Percentiles rank a stretch among this genome's conserved stretches.
Evolutionary conservation across 129 eudicot genomes (phyloP).

Genomic region (Daucus carota): DH1_v3.0 NC_030387.2:39657501-39658000

Average conservation of each 20-base stretch:
- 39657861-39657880: neutral
- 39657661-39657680: constrained; percentile 72
- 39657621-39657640: constrained; percentile 89
- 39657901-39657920: neutral
- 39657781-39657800: constrained; percentile 82
- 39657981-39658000: neutral
- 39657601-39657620: constrained; percentile 90
- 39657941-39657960: neutral
- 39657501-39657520: neutral
- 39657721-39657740: constrained; percentile 34
- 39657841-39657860: neutral
- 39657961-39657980: neutral
- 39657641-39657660: constrained; percentile 90
- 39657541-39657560: neutral
- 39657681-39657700: constrained; percentile 44
- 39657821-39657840: neutral
- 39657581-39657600: constrained; percentile 66
- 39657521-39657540: neutral
- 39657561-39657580: neutral
- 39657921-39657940: neutral
- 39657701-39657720: constrained; percentile 43
- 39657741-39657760: constrained; percentile 41
- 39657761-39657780: constrained; percentile 42
- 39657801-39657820: constrained; percentile 19
- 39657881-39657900: neutral